phyloP scores from a whole-genome alignment of 768 basidiomycete genomes.

The Amyloporia xantha region DNA sequence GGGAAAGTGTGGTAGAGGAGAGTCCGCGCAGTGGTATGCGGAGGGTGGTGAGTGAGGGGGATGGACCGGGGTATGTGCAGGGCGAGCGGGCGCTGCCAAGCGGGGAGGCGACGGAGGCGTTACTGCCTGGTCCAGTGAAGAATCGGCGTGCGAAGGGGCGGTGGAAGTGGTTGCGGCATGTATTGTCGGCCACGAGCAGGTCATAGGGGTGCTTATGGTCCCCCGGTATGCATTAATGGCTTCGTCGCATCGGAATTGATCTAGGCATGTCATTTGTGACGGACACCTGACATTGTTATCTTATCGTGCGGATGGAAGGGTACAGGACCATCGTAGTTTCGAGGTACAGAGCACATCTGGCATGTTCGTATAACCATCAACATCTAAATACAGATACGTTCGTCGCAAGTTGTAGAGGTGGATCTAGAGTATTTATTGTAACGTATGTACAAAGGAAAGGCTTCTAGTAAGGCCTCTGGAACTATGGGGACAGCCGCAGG shows the following conservation, averaged over 20 bases:
- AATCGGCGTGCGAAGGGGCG: conserved; percentile 12
- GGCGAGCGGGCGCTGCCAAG: conserved; percentile 17
- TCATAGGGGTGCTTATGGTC: no score
- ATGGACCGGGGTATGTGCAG: conserved; percentile 5
- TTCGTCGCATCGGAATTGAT: not conserved
- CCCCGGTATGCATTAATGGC: no score
- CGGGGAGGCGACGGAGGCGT: conserved; percentile 20
- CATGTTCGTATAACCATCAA: no score
- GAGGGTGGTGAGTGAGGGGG: conserved; percentile 3
- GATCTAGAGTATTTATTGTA: no score
- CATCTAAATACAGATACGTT: no score
- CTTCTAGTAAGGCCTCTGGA: no score
- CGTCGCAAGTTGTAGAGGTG: no score
- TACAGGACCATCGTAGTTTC: no score
- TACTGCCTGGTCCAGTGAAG: not conserved
- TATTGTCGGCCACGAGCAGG: conserved; percentile 9
- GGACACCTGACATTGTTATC: not conserved
- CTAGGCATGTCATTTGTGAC: not conserved
- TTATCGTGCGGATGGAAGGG: no score
- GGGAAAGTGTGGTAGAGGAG: conserved; percentile 5
- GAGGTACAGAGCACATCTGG: no score
- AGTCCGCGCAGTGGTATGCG: not conserved
- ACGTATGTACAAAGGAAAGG: no score
- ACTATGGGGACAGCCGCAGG: no score
- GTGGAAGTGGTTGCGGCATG: conserved; percentile 25